A percentile compares a stretch with the other conserved stretches of the same genome.
These are phyloP conservation scores for Sphaerulina populicola DNA, from an alignment of 2,329 filamentous ascomycete genomes.

Conservation along the genomic window DNA sequence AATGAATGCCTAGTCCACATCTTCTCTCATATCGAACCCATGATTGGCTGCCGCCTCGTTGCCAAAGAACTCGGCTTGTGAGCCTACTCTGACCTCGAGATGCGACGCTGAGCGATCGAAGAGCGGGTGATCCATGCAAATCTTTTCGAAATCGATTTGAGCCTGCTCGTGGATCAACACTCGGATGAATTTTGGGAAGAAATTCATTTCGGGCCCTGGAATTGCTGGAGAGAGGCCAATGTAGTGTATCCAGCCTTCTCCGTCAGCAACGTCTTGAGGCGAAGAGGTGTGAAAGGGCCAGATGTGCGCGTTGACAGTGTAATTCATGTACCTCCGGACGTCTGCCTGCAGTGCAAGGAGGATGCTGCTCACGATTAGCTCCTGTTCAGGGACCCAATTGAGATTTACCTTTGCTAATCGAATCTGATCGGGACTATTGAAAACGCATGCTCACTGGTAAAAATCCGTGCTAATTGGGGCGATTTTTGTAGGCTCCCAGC, in stretches of 20 bases:
- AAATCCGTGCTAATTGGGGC: background rate
- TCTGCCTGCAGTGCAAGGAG: background rate
- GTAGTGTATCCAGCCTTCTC: conserved; percentile 5
- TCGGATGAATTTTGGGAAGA: background rate
- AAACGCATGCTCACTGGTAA: background rate
- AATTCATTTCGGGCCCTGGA: background rate
- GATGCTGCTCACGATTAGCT: background rate
- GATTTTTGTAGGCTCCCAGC: background rate
- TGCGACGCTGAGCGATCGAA: background rate
- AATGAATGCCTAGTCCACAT: background rate
- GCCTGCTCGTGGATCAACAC: background rate
- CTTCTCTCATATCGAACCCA: background rate
- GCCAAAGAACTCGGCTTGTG: conserved; percentile 1
- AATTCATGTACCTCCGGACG: background rate
- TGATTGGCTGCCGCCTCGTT: background rate
- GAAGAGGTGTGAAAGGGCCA: conserved; percentile 1
- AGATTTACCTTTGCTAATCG: too few species aligned
- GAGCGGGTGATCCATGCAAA: background rate
- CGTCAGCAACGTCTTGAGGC: background rate
- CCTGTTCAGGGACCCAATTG: too few species aligned
- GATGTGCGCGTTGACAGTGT: background rate
- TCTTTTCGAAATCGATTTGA: background rate
- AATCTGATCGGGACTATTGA: background rate
- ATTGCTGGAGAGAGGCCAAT: background rate
- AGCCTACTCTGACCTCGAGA: background rate